Base-by-base conservation (phyloP, 768 basidiomycete genomes). In the Lactarius quietus region DNA sequence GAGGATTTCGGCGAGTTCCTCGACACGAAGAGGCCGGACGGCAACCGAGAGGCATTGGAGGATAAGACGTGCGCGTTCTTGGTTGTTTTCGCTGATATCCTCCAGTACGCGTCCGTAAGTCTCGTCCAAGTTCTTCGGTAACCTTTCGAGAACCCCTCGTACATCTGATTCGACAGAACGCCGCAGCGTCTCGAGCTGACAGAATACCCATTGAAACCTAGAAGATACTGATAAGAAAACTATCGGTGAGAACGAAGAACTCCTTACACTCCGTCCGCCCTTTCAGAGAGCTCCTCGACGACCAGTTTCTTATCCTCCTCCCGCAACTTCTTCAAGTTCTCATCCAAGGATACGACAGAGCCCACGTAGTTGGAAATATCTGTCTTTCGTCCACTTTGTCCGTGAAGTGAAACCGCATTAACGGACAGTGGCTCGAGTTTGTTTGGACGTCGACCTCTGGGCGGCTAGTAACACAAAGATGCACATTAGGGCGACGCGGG, bases 391-490 rank as follows among this genome's bases (percentile, higher is more conserved):
- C 18, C 18, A 14, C 9, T 23, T 38, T 1, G 4, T 20, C 53
- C 29, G 17, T 54, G 29, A 29, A 54, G 53, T 18, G 33, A 29
- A 29, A 54, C 6, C 3, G 17, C 18, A 5, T 29, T 55, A 1
- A 35, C 6, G 8, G 64, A 9, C 6, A 65, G 36, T 4, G 41
- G 18, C 31, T 60, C 17, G 20, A 65, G 59, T 18, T 48, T 28
- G 9, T 1, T 41, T 8, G 53, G n/a, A 65, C 55, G 53, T 65
- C 64, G 17, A 29, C 39, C 39, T 65, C 59, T 6, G 63, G 33
- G 3, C 63, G 53, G 17, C 63, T 64, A 12, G 63, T 60, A 0
- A 55, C 41, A 14, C 63, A 64, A 17, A 64, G 29, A 33, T 35
- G 53, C 3, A 64, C 6, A 10, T 45, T 48, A 1, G 38, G 52